Percentiles rank a stretch among this genome's conserved stretches.
phyloP scores from a whole-genome alignment of 2,329 filamentous ascomycete species.

The Fusarium praegraminearum region DNA sequence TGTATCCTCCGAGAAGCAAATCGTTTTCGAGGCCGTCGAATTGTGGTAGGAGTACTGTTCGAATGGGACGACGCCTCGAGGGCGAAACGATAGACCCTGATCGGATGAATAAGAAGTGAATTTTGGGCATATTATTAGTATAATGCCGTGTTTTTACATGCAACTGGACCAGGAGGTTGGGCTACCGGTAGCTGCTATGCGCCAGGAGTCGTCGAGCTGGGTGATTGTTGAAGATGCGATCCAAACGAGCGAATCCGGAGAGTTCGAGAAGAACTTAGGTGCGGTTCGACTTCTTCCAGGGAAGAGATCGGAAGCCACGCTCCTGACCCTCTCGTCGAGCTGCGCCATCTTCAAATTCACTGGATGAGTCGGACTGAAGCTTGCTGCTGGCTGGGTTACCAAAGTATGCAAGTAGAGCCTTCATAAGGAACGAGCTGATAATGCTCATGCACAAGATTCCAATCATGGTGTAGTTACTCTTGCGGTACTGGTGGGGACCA shows the following conservation, averaged over 20 bases:
- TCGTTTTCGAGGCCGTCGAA: constrained; percentile 54
- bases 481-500: constrained; percentile 78
- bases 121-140: constrained; percentile 9
- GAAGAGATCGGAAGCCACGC: constrained; percentile 65
- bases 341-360: constrained; percentile 69
- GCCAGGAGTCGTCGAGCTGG: constrained; percentile 14
- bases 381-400: constrained; percentile 66
- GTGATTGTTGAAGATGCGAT: constrained; percentile 50
- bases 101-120: constrained; percentile 32
- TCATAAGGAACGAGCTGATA: constrained; percentile 76
- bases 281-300: constrained; percentile 52
- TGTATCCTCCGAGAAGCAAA: constrained; percentile 50
- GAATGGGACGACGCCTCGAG: background rate
- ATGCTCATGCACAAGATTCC: constrained; percentile 86
- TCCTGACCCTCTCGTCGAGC: constrained; percentile 68
- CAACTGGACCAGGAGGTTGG: constrained; percentile 54
- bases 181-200: constrained; percentile 45
- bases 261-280: constrained; percentile 29
- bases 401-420: constrained; percentile 69
- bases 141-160: constrained; percentile 27
- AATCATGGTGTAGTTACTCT: constrained; percentile 89
- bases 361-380: constrained; percentile 56
- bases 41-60: background rate
- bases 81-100: constrained; percentile 3
- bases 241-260: constrained; percentile 12